phyloP scores from a whole-genome alignment of 768 basidiomycete genomes.

The Hortiboletus campestris region DNA sequence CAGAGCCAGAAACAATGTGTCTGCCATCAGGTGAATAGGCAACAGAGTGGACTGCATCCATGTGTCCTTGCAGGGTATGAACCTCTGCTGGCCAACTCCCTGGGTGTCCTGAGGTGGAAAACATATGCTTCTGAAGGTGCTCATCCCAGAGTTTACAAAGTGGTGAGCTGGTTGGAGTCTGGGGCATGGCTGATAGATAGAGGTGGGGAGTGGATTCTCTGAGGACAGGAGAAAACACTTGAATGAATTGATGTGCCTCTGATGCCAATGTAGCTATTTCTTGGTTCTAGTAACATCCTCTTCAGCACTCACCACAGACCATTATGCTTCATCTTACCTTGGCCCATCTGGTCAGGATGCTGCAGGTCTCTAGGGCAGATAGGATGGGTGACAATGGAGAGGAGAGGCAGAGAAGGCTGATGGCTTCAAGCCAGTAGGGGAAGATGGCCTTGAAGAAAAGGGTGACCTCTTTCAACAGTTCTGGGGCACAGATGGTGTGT shows the following conservation, averaged over 20 bases:
- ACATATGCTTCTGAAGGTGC: background rate
- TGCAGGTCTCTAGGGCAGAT: constrained; percentile 2
- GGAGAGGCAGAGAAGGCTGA: too few species aligned
- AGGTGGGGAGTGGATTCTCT: too few species aligned
- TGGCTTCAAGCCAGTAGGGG: too few species aligned
- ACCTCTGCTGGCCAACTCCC: background rate
- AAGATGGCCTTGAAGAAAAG: too few species aligned
- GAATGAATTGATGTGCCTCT: constrained; percentile 1
- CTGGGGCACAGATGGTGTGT: background rate
- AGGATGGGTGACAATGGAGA: too few species aligned
- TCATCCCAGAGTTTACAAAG: background rate
- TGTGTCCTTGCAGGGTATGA: background rate
- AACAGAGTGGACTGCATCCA: too few species aligned
- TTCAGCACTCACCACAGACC: background rate
- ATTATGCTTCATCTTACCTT: background rate
- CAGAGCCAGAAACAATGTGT: too few species aligned
- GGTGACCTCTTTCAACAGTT: too few species aligned
- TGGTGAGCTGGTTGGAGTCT: constrained; percentile 1
- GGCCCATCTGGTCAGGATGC: too few species aligned
- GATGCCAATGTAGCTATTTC: background rate
- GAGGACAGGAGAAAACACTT: background rate
- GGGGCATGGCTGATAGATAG: constrained; percentile 5
- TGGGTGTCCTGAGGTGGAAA: background rate
- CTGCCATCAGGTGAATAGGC: too few species aligned
- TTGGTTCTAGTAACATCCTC: background rate